Evolutionary conservation across 225 moss, liverwort and hornwort species (phyloP), one percentile per base, ranked within the genome.

Genomic region (Climacium dendroides): DNA sequence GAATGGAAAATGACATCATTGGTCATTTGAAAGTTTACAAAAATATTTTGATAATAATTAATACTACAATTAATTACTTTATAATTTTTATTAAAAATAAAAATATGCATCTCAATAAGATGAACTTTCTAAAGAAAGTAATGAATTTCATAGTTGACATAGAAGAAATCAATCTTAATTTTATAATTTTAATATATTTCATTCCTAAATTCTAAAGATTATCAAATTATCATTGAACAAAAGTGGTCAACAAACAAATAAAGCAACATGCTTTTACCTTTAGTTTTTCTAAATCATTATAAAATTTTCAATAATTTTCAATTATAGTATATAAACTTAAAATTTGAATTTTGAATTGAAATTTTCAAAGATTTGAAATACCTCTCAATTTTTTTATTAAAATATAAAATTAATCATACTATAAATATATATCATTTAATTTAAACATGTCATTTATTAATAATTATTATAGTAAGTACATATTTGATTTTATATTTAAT

Each of bases 71-170:
- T 10, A 9, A 28, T 1, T 0, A 71, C 2, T 28, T 26, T 43
- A 28, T 5, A 15, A 16, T 5, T 43, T 71, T 26, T 1, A 26
- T 43, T 9, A 2, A 45, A 45, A 70, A 15, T 8, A 0, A 41
- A 26, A 45, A 45, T 2, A 28, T 0, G 0, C 2, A 17, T 43
- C 3, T 26, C 0, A 16, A 16, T 16, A 71, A 39, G 4, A 28
- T 24, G 7, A 39, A 4, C 3, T 43, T 16, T 71, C 2, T 1
- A 43, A 26, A 1, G 5, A 9, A 67, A 45, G 6, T 28, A 45
- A 28, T 1, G 2, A 72, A 17, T 29, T 28, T 5, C 9, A 41
- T 5, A 41, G 15, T 14, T 15, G 43, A 43, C 8, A 70, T 26
- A 24, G 17, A 45, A 72, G 0, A 18, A 0, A 19, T 7, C 47